Conservation (phyloP, 129 eudicot species). For the Artemisia tridentata region DNA sequence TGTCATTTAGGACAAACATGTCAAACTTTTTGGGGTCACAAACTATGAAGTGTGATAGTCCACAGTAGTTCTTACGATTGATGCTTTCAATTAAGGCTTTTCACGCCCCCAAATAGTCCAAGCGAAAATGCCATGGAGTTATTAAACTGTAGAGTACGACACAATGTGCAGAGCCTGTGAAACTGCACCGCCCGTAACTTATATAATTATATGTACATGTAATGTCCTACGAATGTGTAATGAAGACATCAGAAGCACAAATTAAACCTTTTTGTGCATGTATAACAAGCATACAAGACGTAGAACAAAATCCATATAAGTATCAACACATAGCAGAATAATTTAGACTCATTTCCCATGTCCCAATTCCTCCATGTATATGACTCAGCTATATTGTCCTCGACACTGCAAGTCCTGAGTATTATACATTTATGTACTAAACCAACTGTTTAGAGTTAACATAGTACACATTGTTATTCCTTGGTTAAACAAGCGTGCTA, state of each 20-base stretch:
- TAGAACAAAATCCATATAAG: not conserved
- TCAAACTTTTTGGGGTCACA: too few species aligned
- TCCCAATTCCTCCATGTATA: too few species aligned
- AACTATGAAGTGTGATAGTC: too few species aligned
- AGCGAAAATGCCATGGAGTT: not conserved
- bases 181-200: not conserved
- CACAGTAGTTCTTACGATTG: not conserved
- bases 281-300: not conserved
- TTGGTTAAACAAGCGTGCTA: too few species aligned
- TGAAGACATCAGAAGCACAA: slow-evolving; percentile 13
- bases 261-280: not conserved
- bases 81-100: not conserved
- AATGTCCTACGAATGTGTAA: not conserved
- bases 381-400: too few species aligned
- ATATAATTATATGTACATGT: not conserved
- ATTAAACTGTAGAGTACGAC: not conserved
- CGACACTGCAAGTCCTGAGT: too few species aligned
- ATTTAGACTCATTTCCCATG: too few species aligned
- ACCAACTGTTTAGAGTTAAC: too few species aligned
- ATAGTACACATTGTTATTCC: too few species aligned
- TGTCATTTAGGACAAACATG: too few species aligned
- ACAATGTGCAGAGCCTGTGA: not conserved
- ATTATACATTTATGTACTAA: too few species aligned
- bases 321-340: not conserved
- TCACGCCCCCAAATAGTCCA: slow-evolving; percentile 19